Conservation (phyloP, 495 filamentous ascomycete species). For the Tuber calosporum region DNA sequence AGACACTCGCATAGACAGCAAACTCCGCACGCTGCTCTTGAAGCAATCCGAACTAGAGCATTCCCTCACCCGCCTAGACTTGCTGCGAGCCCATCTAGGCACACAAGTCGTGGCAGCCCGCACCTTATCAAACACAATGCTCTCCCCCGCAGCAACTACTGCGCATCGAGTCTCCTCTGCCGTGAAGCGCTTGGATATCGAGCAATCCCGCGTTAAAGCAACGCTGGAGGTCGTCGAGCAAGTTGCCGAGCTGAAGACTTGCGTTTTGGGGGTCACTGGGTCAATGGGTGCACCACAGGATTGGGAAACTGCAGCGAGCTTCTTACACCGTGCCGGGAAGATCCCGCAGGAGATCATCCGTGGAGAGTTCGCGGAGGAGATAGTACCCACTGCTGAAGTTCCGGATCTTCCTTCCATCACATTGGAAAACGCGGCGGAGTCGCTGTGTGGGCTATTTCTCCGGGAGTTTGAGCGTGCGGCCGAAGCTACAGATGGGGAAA, state of each 20-base stretch:
- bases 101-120: slow-evolving; percentile 80
- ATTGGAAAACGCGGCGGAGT: slow-evolving; percentile 76
- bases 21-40: slow-evolving; percentile 65
- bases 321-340: slow-evolving; percentile 70
- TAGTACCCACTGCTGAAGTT: slow-evolving; percentile 91
- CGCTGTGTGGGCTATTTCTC: slow-evolving; percentile 78
- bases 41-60: slow-evolving; percentile 77
- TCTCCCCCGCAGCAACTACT: slow-evolving; percentile 73
- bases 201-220: slow-evolving; percentile 80
- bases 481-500: slow-evolving; percentile 70
- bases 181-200: slow-evolving; percentile 76
- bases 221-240: slow-evolving; percentile 91
- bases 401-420: slow-evolving; percentile 85
- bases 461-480: slow-evolving; percentile 93
- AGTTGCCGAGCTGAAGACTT: slow-evolving; percentile 91
- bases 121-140: slow-evolving; percentile 76
- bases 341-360: slow-evolving; percentile 71
- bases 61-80: slow-evolving; percentile 77
- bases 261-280: slow-evolving; percentile 86
- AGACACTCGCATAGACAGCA: slow-evolving; percentile 64
- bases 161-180: slow-evolving; percentile 78
- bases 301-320: slow-evolving; percentile 92
- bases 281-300: slow-evolving; percentile 97
- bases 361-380: slow-evolving; percentile 81
- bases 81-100: slow-evolving; percentile 79